Percentiles rank a stretch among this genome's conserved stretches.
Conservation (phyloP, 306 rosid species). For the Urtica urens region DNA sequence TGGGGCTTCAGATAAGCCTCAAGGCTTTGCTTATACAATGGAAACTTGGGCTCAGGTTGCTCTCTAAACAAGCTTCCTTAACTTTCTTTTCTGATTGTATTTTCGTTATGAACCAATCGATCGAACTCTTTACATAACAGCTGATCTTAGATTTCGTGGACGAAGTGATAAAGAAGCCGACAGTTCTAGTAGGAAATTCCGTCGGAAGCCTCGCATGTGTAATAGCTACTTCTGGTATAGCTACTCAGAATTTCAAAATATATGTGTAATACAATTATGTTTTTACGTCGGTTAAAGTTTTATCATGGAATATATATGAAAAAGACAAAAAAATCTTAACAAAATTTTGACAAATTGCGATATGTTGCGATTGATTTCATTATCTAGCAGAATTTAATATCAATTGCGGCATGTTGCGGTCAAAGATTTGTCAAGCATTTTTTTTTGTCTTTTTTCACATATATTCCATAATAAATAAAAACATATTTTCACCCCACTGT, state of each 20-base stretch:
- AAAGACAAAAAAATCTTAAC: too few relatives aligned
- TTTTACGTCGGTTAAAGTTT: too few relatives aligned
- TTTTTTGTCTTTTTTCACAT: background rate
- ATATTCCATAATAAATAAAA: too few relatives aligned
- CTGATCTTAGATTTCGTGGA: constrained; percentile 74
- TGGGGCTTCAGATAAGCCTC: constrained; percentile 88
- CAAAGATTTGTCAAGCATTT: background rate
- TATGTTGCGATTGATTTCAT: too few relatives aligned
- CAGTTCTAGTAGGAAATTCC: constrained; percentile 83
- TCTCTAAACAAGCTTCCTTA: background rate
- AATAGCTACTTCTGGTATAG: constrained; percentile 79
- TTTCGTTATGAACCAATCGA: background rate
- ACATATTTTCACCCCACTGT: too few relatives aligned
- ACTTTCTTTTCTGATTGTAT: background rate
- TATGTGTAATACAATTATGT: too few relatives aligned
- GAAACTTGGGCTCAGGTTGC: constrained; percentile 84
- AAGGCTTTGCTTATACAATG: constrained; percentile 67
- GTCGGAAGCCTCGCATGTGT: constrained; percentile 95
- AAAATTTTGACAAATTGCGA: too few relatives aligned
- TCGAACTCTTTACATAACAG: constrained; percentile 23
- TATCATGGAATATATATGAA: too few relatives aligned
- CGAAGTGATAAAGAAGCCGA: constrained; percentile 60
- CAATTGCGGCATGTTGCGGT: too few relatives aligned
- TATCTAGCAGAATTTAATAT: too few relatives aligned
- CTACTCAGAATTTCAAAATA: too few relatives aligned